phyloP scores from a whole-genome alignment of 192 early-diverging fungal species.

The Umbelopsis isabellina region DNA sequence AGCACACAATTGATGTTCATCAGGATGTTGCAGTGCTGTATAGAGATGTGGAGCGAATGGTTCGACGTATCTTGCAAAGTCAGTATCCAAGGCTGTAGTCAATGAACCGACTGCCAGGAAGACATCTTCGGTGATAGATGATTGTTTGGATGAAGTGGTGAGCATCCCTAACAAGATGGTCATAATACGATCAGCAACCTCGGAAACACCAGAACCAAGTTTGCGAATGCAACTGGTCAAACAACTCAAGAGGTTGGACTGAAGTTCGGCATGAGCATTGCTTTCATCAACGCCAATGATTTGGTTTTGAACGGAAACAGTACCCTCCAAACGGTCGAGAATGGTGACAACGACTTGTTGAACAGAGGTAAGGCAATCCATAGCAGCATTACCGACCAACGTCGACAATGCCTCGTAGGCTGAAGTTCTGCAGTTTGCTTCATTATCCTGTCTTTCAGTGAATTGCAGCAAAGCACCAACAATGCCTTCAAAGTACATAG shows the following conservation, averaged over 20 bases:
- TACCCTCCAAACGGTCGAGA: conserved; percentile 80
- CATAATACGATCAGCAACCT: conserved; percentile 91
- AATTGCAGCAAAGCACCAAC: conserved; percentile 75
- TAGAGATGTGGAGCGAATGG: conserved; percentile 84
- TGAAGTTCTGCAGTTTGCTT: conserved; percentile 87
- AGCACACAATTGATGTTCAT: conserved; percentile 90
- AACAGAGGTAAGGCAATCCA: conserved; percentile 78
- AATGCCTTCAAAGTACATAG: conserved; percentile 85
- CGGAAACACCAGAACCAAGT: conserved; percentile 69
- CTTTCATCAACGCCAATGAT: conserved; percentile 86
- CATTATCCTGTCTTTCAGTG: conserved; percentile 70
- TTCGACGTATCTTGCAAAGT: conserved; percentile 90
- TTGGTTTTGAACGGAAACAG: conserved; percentile 68
- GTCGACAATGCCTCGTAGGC: conserved; percentile 94
- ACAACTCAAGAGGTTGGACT: conserved; percentile 91
- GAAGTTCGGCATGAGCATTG: conserved; percentile 78
- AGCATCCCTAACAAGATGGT: conserved; percentile 80
- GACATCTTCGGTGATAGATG: conserved; percentile 87
- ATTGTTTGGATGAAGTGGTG: conserved; percentile 67
- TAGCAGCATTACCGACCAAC: conserved; percentile 70
- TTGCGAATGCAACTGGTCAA: conserved; percentile 86
- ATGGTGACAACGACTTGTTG: conserved; percentile 74
- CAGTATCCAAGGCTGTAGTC: conserved; percentile 76
- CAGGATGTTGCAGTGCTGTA: conserved; percentile 81
- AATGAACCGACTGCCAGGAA: conserved; percentile 92